These are phyloP conservation scores for Plasmodium fragile DNA, from an alignment of 169 alveolate species.

Conservation along the genomic window DNA sequence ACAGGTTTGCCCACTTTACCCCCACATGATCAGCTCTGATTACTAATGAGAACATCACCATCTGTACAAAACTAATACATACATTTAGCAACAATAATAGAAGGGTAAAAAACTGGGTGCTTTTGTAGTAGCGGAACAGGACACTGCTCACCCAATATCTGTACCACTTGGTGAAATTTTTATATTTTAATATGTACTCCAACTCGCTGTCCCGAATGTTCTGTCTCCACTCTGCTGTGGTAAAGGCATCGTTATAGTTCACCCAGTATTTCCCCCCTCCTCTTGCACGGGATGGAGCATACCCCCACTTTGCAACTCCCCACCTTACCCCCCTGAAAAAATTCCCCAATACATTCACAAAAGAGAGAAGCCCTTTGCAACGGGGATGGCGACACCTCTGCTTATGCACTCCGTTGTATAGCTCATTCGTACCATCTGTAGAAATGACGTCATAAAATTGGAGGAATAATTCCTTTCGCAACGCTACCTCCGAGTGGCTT, in stretches of 20 bases:
- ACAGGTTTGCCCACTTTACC: background rate
- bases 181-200: slow-evolving; percentile 62
- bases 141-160: slow-evolving; percentile 45
- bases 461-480: slow-evolving; percentile 7
- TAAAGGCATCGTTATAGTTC: slow-evolving; percentile 23
- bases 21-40: slow-evolving; percentile 4
- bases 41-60: slow-evolving; percentile 1
- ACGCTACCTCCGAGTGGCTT: background rate
- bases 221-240: slow-evolving; percentile 48
- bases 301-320: background rate
- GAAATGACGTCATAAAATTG: slow-evolving; percentile 45
- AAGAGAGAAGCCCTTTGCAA: background rate
- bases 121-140: slow-evolving; percentile 43
- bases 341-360: slow-evolving; percentile 8
- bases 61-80: slow-evolving; percentile 21
- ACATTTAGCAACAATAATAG: slow-evolving; percentile 23
- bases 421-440: slow-evolving; percentile 10
- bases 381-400: background rate
- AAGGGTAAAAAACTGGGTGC: slow-evolving; percentile 5
- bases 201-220: slow-evolving; percentile 45
- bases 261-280: slow-evolving; percentile 36
- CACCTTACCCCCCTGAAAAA: slow-evolving; percentile 1
- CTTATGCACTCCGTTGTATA: slow-evolving; percentile 11
- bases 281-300: background rate
- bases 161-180: slow-evolving; percentile 58